Base-by-base conservation (phyloP, 306 rosid genomes). In the Hippophae rhamnoides region DNA sequence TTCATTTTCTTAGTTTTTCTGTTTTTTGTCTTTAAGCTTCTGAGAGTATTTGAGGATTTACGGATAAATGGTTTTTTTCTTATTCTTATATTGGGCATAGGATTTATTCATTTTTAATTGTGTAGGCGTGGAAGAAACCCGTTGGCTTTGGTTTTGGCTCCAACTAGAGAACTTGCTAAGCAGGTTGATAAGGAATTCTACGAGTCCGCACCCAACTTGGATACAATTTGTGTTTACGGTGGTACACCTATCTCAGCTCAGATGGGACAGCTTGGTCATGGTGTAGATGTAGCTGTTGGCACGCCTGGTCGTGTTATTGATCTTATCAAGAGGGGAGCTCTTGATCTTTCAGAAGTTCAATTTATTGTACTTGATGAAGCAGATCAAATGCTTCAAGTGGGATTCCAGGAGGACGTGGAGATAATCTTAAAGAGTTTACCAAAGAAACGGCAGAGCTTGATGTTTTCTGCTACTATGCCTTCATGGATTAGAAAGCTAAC, bases 391-490 rank as follows among this genome's bases (percentile, higher is more conserved):
- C 99, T 93, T 72, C 94, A 88, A 77, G 89, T 93, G 44, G 99
- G 99, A 50, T 93, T 93, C 72, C 99, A 93, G 68, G 99, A 93
- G 65, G 97, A 72, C 0, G 99, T 93, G 62, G 99, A 93, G 76
- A 84, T 55, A 74, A 93, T 93, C 69, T 70, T 93, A 74, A 82
- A 88, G 81, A 82, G 68, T 61, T 63, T 86, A 66, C 97, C 99
- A 7, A 42, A 81, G 45, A 74, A 84, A 8, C 93, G 99, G 41
- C 99, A 93, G 78, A 86, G 84, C 54, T 77, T 93, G 70, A 80
- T 93, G 99, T 93, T 93, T 63, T 93, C 99, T 67, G 99, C 99
- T 60, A 93, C 99, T 31, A 93, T 93, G 99, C 99, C 99, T 7
- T 51, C 81, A 14, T 86, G 93, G 97, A 93, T 93, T 56, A 84